Percentiles rank a stretch among this genome's conserved stretches.
phyloP scores from a whole-genome alignment of 2,329 filamentous ascomycete species.

The Acephala macrosclerotiorum region DNA sequence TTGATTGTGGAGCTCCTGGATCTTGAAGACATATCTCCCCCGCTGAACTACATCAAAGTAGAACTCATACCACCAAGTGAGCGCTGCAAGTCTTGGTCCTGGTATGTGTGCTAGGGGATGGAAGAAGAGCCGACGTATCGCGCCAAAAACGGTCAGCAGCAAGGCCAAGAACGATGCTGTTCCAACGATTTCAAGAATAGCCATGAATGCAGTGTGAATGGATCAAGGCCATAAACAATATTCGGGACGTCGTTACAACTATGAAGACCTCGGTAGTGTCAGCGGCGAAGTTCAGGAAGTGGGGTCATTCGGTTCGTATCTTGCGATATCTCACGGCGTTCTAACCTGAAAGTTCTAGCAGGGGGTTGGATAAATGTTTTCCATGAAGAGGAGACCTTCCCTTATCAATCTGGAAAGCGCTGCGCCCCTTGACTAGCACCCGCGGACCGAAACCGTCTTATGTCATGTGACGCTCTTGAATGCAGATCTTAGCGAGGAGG shows the following conservation, averaged over 20 bases:
- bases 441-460: too few species aligned
- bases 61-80: conserved; percentile 31
- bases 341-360: too few species aligned
- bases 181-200: neutral
- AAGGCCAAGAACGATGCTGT: neutral
- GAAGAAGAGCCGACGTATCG: neutral
- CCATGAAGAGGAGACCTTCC: too few species aligned
- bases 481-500: too few species aligned
- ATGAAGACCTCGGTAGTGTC: neutral
- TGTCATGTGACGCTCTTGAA: too few species aligned
- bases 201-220: neutral
- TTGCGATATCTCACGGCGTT: too few species aligned
- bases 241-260: neutral
- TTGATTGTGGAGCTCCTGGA: conserved; percentile 32
- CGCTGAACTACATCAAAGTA: conserved; percentile 39
- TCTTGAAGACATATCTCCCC: conserved; percentile 33
- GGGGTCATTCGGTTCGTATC: too few species aligned
- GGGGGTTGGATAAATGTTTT: too few species aligned
- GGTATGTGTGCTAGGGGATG: neutral
- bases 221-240: too few species aligned
- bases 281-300: neutral
- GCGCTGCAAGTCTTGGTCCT: conserved; percentile 1
- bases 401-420: too few species aligned
- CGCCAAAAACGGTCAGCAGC: neutral
- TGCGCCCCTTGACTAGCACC: too few species aligned